phyloP scores from a whole-genome alignment of 2,329 filamentous ascomycete species.

The Dactylellina haptotyla region DNA sequence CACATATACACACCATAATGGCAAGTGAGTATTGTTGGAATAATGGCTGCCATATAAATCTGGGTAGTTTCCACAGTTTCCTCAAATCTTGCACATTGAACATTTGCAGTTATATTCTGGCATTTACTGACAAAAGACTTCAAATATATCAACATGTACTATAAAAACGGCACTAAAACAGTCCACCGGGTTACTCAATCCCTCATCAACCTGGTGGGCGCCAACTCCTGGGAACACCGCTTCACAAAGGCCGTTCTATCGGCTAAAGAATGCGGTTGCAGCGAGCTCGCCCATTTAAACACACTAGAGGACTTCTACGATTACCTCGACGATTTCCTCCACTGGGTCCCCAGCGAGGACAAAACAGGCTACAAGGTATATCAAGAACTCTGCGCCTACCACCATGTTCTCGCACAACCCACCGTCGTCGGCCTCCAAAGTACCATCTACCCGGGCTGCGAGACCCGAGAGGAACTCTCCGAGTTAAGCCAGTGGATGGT shows the following conservation, averaged over 20 bases:
- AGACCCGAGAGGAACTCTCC: slow-evolving; percentile 58
- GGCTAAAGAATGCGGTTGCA: slow-evolving; percentile 45
- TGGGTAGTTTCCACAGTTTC: too few relatives aligned
- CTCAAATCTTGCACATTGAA: too few relatives aligned
- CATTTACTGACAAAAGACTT: background rate
- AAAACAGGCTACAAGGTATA: slow-evolving; percentile 61
- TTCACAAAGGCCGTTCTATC: slow-evolving; percentile 51
- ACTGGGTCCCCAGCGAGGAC: slow-evolving; percentile 62
- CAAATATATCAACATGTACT: background rate
- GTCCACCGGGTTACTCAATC: slow-evolving; percentile 33
- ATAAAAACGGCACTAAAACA: slow-evolving; percentile 2
- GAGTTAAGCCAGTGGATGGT: slow-evolving; percentile 62
- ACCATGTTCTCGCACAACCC: slow-evolving; percentile 62
- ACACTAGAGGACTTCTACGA: slow-evolving; percentile 46
- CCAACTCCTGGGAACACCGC: slow-evolving; percentile 51
- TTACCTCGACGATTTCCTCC: slow-evolving; percentile 59
- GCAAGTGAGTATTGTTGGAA: too few relatives aligned
- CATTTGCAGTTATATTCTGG: too few relatives aligned
- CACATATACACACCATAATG: too few relatives aligned
- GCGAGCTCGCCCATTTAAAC: slow-evolving; percentile 51
- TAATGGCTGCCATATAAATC: too few relatives aligned
- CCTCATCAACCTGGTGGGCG: slow-evolving; percentile 50
- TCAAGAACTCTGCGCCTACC: slow-evolving; percentile 61
- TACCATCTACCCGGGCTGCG: slow-evolving; percentile 58
- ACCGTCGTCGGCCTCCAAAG: slow-evolving; percentile 59